Percentiles rank a stretch among this genome's conserved stretches.
These are phyloP conservation scores for Tolypocladium inflatum DNA, from an alignment of 2,329 filamentous ascomycete species.

Conservation along the genomic window DNA sequence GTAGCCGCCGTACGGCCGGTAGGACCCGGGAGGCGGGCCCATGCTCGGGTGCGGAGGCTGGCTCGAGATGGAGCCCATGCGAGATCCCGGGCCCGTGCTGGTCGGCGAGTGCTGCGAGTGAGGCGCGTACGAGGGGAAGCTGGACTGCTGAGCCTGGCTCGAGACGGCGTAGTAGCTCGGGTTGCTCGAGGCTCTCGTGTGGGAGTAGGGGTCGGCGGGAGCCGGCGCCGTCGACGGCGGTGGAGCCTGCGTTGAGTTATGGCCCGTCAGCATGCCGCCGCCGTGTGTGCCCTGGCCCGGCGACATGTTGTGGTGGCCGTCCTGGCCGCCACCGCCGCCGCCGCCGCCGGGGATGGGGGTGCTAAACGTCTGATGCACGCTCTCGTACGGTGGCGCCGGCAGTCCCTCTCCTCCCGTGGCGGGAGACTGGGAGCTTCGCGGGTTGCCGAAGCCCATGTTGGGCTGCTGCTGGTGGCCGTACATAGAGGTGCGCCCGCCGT, in stretches of 20 bases:
- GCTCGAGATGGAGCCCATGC: conserved; percentile 23
- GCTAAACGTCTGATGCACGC: conserved; percentile 56
- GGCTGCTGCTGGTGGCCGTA: conserved; percentile 45
- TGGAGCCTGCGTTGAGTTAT: conserved; percentile 31
- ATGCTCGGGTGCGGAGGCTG: conserved; percentile 15
- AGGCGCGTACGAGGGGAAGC: conserved; percentile 33
- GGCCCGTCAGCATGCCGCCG: conserved; percentile 15
- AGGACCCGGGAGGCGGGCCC: conserved; percentile 40
- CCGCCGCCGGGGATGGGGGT: conserved; percentile 42
- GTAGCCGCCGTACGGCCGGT: conserved; percentile 32
- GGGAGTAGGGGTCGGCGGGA: conserved; percentile 47
- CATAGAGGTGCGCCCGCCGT: conserved; percentile 16
- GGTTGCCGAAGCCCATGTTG: conserved; percentile 28
- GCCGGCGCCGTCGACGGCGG: conserved; percentile 43
- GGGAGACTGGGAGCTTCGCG: conserved; percentile 34
- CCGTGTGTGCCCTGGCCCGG: conserved; percentile 16
- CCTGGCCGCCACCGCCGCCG: conserved; percentile 28
- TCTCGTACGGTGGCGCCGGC: conserved; percentile 58
- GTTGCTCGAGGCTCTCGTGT: conserved; percentile 43
- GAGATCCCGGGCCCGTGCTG: conserved; percentile 24
- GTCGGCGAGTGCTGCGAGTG: conserved; percentile 38
- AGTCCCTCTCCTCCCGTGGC: conserved; percentile 49
- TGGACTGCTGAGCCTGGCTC: conserved; percentile 35
- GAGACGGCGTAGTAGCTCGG: conserved; percentile 51
- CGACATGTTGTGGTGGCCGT: conserved; percentile 17